Evolutionary conservation across 176 grass and related monocot genomes (phyloP).

Genomic region (Melocanna baccifera): DNA sequence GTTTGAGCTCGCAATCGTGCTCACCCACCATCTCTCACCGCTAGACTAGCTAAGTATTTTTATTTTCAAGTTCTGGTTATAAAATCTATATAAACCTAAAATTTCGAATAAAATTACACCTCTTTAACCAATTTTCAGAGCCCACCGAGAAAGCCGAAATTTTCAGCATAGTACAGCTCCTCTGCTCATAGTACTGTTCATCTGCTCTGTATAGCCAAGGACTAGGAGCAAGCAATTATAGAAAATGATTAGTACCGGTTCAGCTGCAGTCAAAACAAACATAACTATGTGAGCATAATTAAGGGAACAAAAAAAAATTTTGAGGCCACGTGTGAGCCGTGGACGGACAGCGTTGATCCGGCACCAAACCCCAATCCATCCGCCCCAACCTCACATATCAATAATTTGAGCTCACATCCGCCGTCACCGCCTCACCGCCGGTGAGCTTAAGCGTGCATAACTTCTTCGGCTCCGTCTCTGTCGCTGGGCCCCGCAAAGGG

Average conservation of each 20-base stretch:
- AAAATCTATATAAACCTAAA: too few relatives aligned
- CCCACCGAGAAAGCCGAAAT: too few relatives aligned
- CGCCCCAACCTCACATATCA: background rate
- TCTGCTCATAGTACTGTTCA: background rate
- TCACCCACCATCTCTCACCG: too few relatives aligned
- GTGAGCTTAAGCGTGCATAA: background rate
- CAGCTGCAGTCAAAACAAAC: background rate
- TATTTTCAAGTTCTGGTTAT: too few relatives aligned
- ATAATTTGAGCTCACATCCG: background rate
- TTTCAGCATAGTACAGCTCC: background rate
- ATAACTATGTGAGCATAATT: background rate
- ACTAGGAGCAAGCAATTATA: background rate
- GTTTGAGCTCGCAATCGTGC: too few relatives aligned
- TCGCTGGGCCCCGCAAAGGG: background rate
- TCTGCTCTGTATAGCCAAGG: background rate
- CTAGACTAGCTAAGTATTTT: too few relatives aligned
- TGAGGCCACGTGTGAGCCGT: background rate
- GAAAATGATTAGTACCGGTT: background rate
- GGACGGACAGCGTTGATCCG: constrained; percentile 28
- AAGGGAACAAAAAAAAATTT: background rate
- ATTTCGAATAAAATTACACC: too few relatives aligned
- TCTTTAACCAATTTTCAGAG: too few relatives aligned
- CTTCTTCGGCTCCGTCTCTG: background rate
- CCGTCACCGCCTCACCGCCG: background rate
- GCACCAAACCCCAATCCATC: constrained; percentile 23